Conservation (phyloP, 2,329 filamentous ascomycete species). For the Trematosphaeria pertusa region DNA sequence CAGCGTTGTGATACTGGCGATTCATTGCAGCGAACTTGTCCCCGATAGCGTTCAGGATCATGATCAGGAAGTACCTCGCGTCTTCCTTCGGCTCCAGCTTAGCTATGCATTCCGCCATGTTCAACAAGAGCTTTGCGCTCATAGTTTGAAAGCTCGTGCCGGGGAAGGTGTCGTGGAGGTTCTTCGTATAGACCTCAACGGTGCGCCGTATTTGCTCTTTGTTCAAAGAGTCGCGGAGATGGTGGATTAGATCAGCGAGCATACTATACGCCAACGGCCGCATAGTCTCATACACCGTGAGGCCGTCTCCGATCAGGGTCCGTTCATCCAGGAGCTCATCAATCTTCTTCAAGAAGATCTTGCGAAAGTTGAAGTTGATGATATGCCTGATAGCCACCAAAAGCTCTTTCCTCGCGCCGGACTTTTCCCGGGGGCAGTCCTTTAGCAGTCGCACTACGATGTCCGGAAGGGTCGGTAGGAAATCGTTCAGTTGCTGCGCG, state of each 20-base stretch:
- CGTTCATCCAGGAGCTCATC: constrained; percentile 93
- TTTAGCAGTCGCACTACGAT: constrained; percentile 91
- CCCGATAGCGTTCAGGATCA: constrained; percentile 96
- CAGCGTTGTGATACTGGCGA: constrained; percentile 89
- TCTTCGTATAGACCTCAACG: constrained; percentile 95
- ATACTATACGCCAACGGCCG: constrained; percentile 95
- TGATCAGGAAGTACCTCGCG: constrained; percentile 92
- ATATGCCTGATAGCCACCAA: constrained; percentile 97
- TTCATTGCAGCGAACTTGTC: constrained; percentile 99
- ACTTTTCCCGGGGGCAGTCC: constrained; percentile 94
- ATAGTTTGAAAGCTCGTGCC: constrained; percentile 99
- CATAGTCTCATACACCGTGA: constrained; percentile 97
- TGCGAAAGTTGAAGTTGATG: constrained; percentile 98
- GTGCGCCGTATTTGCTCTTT: constrained; percentile 94
- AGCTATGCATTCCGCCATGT: constrained; percentile 98
- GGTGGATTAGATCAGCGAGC: constrained; percentile 97
- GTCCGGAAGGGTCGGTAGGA: constrained; percentile 81
- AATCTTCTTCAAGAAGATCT: constrained; percentile 93
- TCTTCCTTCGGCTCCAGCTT: constrained; percentile 93
- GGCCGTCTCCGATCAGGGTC: constrained; percentile 90
- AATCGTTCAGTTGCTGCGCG: constrained; percentile 84
- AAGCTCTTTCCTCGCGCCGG: constrained; percentile 89
- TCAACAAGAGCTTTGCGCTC: constrained; percentile 95
- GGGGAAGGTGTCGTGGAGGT: constrained; percentile 92
- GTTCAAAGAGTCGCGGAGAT: constrained; percentile 86